Base-by-base conservation (phyloP, 192 early-diverging fungal genomes). In the Irineochytrium annulatum region DNA sequence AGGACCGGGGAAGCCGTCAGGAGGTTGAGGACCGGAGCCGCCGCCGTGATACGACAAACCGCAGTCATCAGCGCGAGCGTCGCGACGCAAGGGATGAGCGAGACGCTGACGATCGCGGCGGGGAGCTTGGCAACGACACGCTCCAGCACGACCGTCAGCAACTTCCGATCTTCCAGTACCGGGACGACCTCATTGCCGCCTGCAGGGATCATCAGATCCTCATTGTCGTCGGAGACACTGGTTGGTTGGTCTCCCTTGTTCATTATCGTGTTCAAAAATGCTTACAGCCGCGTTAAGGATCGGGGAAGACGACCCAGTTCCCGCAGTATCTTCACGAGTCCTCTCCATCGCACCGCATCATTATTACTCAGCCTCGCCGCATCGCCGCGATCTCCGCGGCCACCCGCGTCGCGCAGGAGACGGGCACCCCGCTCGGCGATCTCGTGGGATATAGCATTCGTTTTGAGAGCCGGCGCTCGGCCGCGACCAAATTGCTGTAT, bases 261-360 rank as follows among this genome's bases (percentile, higher is more conserved):
- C 26, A 8, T 49, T 17, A 24, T 27, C 8, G 14, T 22, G 33
- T 3, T 3, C 8, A 6, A n/a, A n/a, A n/a, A n/a, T n/a, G n/a
- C n/a, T n/a, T n/a, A n/a, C n/a, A n/a, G n/a, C n/a, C n/a, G n/a
- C n/a, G n/a, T 45, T 55, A 52, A 52, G 43, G 75, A 70, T 86
- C 84, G 5, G 91, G 91, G 55, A 93, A 93, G 67, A 93, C 91
- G 13, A 93, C 91, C 0, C 91, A 94, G 63, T 68, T 94, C 33
- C 90, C 91, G 16, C 90, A 91, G 66, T 93, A 88, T 52, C 69
- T 72, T 43, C 63, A 53, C 32, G 62, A 65, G 37, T 43, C 5
- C 28, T 44, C 43, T 29, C 66, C 14, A 17, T 5, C 62, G 22
- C 57, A 24, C 20, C 70, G 68, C 14, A 77, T 92, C 29, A 81